Conservation (phyloP, 176 grass and related monocot genomes). For the Secale cereale region DNA sequence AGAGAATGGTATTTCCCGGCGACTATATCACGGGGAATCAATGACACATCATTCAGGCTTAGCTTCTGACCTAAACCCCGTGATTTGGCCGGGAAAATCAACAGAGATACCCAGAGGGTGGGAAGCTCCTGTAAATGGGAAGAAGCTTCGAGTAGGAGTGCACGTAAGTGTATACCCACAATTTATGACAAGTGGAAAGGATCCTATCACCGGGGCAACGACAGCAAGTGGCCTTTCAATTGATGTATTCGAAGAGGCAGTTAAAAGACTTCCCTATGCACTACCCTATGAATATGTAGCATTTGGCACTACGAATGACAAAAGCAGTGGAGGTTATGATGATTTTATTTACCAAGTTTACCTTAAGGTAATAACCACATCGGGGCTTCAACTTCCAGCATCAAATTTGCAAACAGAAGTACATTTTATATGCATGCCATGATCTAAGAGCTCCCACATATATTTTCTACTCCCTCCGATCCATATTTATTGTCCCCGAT, state of each 20-base stretch:
- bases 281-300: conserved; percentile 6
- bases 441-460: background rate
- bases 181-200: conserved; percentile 22
- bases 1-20: conserved; percentile 24
- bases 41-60: background rate
- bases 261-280: conserved; percentile 37
- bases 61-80: background rate
- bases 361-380: conserved; percentile 22
- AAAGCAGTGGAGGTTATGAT: conserved; percentile 25
- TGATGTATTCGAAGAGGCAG: conserved; percentile 43
- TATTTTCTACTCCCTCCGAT: background rate
- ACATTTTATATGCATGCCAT: background rate
- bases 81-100: conserved; percentile 47
- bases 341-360: conserved; percentile 50
- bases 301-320: background rate
- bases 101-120: conserved; percentile 40
- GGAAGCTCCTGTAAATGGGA: conserved; percentile 15
- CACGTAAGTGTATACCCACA: conserved; percentile 4
- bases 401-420: background rate
- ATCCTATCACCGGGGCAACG: conserved; percentile 19
- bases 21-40: background rate
- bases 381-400: background rate
- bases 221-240: background rate
- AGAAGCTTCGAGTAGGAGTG: conserved; percentile 44
- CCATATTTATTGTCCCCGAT: no score